Conservation (phyloP, 257 asterid genomes). For the Salvia splendens region DNA sequence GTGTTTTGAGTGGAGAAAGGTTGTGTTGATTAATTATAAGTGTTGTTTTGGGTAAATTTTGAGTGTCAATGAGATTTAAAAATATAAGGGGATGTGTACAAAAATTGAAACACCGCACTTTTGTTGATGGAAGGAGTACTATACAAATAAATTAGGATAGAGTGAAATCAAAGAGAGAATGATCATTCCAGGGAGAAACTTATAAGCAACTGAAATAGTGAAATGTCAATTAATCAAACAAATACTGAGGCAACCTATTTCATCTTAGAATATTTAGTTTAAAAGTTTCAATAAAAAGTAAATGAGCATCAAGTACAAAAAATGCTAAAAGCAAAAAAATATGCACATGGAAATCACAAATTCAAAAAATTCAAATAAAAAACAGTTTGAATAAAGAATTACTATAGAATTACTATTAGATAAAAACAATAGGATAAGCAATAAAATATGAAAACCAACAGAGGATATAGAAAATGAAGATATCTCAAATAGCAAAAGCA, state of each 20-base stretch:
- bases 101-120: no score
- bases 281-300: not conserved
- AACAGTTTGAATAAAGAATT: not conserved
- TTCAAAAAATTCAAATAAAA: not conserved
- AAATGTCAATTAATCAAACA: not conserved
- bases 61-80: no score
- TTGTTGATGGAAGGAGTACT: no score
- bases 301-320: not conserved
- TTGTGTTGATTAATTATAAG: no score
- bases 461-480: constrained; percentile 13
- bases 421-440: constrained; percentile 6
- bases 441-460: constrained; percentile 8
- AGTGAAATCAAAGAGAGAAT: not conserved
- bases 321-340: not conserved
- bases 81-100: no score
- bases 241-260: not conserved
- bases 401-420: not conserved
- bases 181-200: not conserved
- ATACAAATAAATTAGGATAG: not conserved
- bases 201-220: not conserved
- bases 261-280: not conserved
- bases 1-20: no score
- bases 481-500: not conserved
- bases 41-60: no score
- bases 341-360: not conserved